Evolutionary conservation across 1,139 yeast species (phyloP).

Genomic region (Debaryomycetaceae sp.): DNA sequence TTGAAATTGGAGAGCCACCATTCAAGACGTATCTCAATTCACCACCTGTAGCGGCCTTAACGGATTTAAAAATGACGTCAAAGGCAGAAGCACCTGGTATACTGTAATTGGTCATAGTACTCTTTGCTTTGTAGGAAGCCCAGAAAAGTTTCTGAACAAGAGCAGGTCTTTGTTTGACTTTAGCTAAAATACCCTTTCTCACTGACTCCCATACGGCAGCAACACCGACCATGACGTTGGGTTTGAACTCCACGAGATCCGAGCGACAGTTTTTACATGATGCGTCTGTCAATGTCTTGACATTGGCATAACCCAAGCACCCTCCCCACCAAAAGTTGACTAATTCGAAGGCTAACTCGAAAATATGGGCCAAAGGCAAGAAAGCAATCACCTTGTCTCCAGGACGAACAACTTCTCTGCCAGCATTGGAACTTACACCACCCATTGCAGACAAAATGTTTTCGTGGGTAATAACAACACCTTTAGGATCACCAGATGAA

Average conservation of each 20-base stretch:
- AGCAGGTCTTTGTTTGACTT: slow-evolving; percentile 65
- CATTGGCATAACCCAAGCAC: slow-evolving; percentile 83
- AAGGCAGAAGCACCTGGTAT: slow-evolving; percentile 70
- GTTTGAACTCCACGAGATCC: slow-evolving; percentile 83
- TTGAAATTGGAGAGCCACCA: slow-evolving; percentile 93
- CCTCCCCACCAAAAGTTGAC: slow-evolving; percentile 86
- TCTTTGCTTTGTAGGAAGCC: slow-evolving; percentile 79
- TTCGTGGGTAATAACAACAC: slow-evolving; percentile 79
- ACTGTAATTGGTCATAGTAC: slow-evolving; percentile 54
- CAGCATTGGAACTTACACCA: slow-evolving; percentile 70
- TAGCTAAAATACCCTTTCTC: slow-evolving; percentile 84
- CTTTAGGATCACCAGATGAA: slow-evolving; percentile 96
- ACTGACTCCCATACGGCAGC: slow-evolving; percentile 99
- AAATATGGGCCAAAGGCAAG: slow-evolving; percentile 93
- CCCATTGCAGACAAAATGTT: slow-evolving; percentile 81
- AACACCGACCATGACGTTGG: slow-evolving; percentile 96
- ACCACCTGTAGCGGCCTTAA: slow-evolving; percentile 96
- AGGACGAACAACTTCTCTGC: slow-evolving; percentile 46
- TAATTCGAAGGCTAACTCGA: slow-evolving; percentile 87
- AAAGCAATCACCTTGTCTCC: slow-evolving; percentile 78
- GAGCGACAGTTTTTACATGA: slow-evolving; percentile 84
- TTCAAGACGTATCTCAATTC: slow-evolving; percentile 66
- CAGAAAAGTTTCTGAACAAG: slow-evolving; percentile 80
- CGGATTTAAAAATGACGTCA: slow-evolving; percentile 75
- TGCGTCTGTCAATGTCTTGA: slow-evolving; percentile 81